A percentile compares a stretch with the other conserved stretches of the same genome.
phyloP scores from a whole-genome alignment of 345 rosid species.

The Gossypium sturtianum region DNA sequence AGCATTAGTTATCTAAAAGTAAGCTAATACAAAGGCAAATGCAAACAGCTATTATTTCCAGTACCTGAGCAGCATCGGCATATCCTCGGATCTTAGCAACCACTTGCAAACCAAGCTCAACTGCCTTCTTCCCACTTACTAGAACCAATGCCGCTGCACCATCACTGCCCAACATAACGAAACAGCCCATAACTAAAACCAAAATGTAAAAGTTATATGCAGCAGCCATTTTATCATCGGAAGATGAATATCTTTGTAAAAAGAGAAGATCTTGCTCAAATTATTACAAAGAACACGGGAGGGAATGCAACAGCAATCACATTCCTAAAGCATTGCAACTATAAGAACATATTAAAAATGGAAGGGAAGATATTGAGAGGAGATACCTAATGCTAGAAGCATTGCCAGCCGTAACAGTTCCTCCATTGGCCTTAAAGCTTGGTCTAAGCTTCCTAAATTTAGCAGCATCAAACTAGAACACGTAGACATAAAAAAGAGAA shows the following conservation, averaged over 20 bases:
- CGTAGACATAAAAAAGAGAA: neutral
- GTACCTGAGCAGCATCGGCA: conserved; percentile 93
- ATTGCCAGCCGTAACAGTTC: conserved; percentile 94
- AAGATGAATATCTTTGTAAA: neutral
- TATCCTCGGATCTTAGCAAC: conserved; percentile 80
- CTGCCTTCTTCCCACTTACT: conserved; percentile 81
- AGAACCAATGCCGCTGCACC: conserved; percentile 96
- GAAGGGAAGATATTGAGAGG: conserved; percentile 8
- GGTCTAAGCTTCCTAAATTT: conserved; percentile 84
- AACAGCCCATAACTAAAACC: conserved; percentile 10
- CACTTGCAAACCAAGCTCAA: conserved; percentile 70
- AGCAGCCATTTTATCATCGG: neutral
- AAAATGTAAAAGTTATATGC: neutral
- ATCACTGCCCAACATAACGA: conserved; percentile 44
- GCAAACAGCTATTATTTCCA: neutral
- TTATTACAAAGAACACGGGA: neutral
- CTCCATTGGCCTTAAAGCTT: conserved; percentile 79
- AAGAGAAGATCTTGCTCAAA: neutral
- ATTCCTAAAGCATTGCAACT: neutral
- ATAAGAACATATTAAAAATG: neutral
- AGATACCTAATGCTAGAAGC: conserved; percentile 88
- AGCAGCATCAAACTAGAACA: conserved; percentile 62
- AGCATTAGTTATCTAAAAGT: conserved; percentile 9
- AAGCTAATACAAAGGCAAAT: neutral
- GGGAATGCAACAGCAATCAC: neutral